Evolutionary conservation across 2,329 filamentous ascomycete genomes (phyloP).

Genomic region (Stromatinia cepivora): DNA sequence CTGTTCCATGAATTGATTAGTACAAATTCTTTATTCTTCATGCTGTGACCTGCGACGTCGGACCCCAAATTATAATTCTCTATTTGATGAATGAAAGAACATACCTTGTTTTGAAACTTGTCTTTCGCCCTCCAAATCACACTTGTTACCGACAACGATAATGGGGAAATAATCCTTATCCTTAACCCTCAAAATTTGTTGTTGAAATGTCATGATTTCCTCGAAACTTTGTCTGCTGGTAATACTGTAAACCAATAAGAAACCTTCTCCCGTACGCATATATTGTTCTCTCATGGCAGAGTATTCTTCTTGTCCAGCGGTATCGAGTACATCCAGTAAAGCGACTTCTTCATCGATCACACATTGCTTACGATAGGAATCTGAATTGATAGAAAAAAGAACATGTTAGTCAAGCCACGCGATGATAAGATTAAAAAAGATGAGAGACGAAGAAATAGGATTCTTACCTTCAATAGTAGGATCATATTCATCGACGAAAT

Average conservation of each 20-base stretch:
- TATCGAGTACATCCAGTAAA: constrained; percentile 95
- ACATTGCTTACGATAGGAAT: constrained; percentile 99
- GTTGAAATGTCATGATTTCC: constrained; percentile 97
- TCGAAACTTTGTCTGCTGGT: constrained; percentile 96
- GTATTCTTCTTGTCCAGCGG: constrained; percentile 98
- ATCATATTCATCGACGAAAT: constrained; percentile 99
- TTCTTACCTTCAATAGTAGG: constrained; percentile 93
- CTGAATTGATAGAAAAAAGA: constrained; percentile 49
- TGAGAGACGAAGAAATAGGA: constrained; percentile 8
- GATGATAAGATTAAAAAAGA: constrained; percentile 13
- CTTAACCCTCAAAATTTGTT: constrained; percentile 97
- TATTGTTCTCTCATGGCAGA: constrained; percentile 99
- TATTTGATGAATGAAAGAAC: constrained; percentile 35
- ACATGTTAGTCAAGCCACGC: not conserved
- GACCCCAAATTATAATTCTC: constrained; percentile 28
- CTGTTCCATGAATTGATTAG: constrained; percentile 49
- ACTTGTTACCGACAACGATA: constrained; percentile 99
- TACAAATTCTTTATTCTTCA: not conserved
- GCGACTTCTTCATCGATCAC: constrained; percentile 98
- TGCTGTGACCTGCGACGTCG: not conserved
- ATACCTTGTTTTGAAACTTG: constrained; percentile 89
- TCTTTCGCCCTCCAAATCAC: constrained; percentile 91
- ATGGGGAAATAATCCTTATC: constrained; percentile 99
- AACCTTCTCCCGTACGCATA: constrained; percentile 98
- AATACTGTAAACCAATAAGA: constrained; percentile 97